A percentile compares a stretch with the other conserved stretches of the same genome.
Conservation (phyloP, 2,329 filamentous ascomycete genomes). For the Fusarium vanettenii region DNA sequence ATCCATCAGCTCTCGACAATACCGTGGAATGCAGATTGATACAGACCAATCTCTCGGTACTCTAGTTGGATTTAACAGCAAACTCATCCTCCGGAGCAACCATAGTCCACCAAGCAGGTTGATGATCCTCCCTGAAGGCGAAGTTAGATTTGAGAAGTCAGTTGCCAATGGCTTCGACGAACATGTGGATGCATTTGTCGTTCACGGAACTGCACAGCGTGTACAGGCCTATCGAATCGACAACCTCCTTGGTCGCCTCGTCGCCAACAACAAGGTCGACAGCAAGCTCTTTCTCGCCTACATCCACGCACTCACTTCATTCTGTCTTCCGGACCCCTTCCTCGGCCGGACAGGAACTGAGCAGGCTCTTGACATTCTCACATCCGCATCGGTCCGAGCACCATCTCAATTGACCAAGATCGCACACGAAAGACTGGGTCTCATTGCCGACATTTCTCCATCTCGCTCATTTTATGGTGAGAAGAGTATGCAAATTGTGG, state of each 20-base stretch:
- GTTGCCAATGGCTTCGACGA: background rate
- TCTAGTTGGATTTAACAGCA: slow-evolving; percentile 24
- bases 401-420: background rate
- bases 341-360: slow-evolving; percentile 65
- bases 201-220: slow-evolving; percentile 13
- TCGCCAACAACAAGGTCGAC: slow-evolving; percentile 61
- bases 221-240: slow-evolving; percentile 63
- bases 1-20: slow-evolving; percentile 20
- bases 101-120: slow-evolving; percentile 44
- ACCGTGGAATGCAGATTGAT: slow-evolving; percentile 29
- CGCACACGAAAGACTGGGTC: background rate
- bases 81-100: slow-evolving; percentile 55
- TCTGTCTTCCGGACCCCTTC: slow-evolving; percentile 61
- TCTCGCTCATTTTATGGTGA: slow-evolving; percentile 58
- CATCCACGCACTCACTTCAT: slow-evolving; percentile 66
- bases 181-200: slow-evolving; percentile 54
- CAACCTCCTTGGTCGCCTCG: slow-evolving; percentile 58
- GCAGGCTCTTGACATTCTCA: slow-evolving; percentile 60
- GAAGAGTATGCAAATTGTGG: slow-evolving; percentile 59
- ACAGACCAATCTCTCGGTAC: slow-evolving; percentile 26
- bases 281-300: slow-evolving; percentile 64
- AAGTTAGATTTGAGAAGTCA: background rate
- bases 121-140: slow-evolving; percentile 54
- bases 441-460: slow-evolving; percentile 10
- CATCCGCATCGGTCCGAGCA: slow-evolving; percentile 59